Base-by-base conservation (phyloP, 352 stramenopile genomes). In the Pythium vanterpoolii region DNA sequence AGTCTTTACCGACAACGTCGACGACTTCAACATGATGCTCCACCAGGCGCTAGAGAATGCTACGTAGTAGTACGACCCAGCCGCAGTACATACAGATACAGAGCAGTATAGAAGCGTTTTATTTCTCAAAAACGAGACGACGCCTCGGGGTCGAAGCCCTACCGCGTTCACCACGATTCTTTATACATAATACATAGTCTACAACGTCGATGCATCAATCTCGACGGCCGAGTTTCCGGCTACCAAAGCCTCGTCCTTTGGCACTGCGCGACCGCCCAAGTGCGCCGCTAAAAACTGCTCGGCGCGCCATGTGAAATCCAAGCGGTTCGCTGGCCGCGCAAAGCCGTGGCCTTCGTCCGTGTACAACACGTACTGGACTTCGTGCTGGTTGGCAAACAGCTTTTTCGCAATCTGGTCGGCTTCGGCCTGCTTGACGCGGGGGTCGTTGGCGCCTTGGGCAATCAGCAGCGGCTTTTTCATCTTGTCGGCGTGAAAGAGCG, bases 331-430 rank as follows among this genome's bases (percentile, higher is more conserved):
- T 2, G 76, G 77, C 3, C 80, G 69, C 30, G 69, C 70, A 62
- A 91, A 90, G 10, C 83, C 85, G 60, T 95, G 83, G 28, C 85
- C 85, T 68, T 95, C 85, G 63, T 95, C 82, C 34, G 66, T 77
- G 72, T 90, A 91, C 21, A 95, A 46, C 5, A 95, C 68, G 62
- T 93, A 95, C 63, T 84, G 68, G n/a, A 93, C 83, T 34, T 82
- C 69, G 53, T 85, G 85, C 48, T 83, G 80, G 59, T 85, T 88
- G 34, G 70, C 70, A 39, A 75, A 64, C 45, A 93, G 78, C 31
- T 72, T 71, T 52, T 84, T 84, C n/a, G 75, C 81, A 55, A 93
- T 87, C 69, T 90, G 76, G 56, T 89, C 76, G 24, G 80, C 79
- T 62, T 90, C 80, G 27, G 72, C 58, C 44, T 86, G 71, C 56